Base-by-base conservation (phyloP, 257 asterid genomes). In the Linaria vulgaris region DNA sequence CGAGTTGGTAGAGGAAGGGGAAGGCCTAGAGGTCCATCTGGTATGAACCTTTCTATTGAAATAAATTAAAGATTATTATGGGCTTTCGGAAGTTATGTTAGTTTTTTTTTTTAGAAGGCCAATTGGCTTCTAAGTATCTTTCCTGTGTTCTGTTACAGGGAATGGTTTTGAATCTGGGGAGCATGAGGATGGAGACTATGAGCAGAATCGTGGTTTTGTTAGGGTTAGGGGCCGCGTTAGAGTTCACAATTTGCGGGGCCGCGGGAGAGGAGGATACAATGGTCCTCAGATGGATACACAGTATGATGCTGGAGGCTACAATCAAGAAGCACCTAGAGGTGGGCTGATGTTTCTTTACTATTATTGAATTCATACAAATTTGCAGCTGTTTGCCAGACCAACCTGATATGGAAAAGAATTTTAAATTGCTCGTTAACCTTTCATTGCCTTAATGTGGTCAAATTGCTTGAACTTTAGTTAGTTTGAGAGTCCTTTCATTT, bases 1-100 rank as follows among this genome's bases (percentile, higher is more conserved):
- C 85, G 90, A 39, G 79, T 74, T 64, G 95, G 94, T 59, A 82
- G 97, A 74, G 97, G 97, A n/a, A 78, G 96, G 69, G 97, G 97
- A 63, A 79, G 98, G 75, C 72, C 83, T 49, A 80, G 96, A 85
- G 95, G 74, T 11, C 67, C 71, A 44, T 47, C 82, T 30, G 92
- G 91, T 86, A 79, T 21, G 66, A 13, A 66, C 44, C 22, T 59
- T 10, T 25, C 8, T 37, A 13, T 22, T 39, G 16, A 4, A 59
- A 39, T 57, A 48, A 34, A 3, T 17, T 11, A n/a, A 16, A 19
- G n/a, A 12, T 17, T 15, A 57, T 16, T 9, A 34, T 57, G 16
- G 4, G 49, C 9, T 12, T 30, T 34, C n/a, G 8, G 49, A 19
- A 34, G 24, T 6, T 34, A 1, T 34, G 9, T 8, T 34, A 3